These are phyloP conservation scores for Pseudogymnoascus sp. DNA, from an alignment of 2,329 filamentous ascomycete genomes.

Conservation along the genomic window DNA sequence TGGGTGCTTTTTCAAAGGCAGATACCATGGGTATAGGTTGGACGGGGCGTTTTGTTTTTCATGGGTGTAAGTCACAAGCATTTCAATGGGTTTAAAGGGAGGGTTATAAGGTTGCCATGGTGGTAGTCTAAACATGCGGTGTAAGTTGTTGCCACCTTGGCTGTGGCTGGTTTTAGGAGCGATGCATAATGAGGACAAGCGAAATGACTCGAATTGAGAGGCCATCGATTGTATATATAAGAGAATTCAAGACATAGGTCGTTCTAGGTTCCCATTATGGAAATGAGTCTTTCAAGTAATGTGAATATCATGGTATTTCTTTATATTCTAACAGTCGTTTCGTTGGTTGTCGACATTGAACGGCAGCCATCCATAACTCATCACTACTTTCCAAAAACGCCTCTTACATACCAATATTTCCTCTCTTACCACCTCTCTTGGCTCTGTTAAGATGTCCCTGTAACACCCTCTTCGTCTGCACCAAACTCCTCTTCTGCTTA, in stretches of 20 bases:
- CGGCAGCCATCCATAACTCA: not conserved
- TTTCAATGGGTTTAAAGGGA: not conserved
- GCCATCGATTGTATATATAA: slow-evolving; percentile 1
- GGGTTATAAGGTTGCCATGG: not conserved
- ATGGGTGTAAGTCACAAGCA: not conserved
- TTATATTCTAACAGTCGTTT: slow-evolving; percentile 4
- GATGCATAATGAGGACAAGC: slow-evolving; percentile 8
- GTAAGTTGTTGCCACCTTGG: not conserved
- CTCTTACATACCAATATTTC: slow-evolving; percentile 45
- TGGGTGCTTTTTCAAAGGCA: slow-evolving; percentile 1
- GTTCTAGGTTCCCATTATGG: not conserved
- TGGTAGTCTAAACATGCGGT: not conserved
- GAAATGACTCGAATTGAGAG: not conserved
- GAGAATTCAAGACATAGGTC: not conserved
- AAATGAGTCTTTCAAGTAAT: not conserved
- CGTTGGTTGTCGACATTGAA: not conserved
- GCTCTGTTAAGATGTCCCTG: slow-evolving; percentile 74
- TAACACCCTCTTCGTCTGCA: slow-evolving; percentile 73
- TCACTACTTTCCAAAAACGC: not conserved
- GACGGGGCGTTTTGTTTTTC: not conserved
- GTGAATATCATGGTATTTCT: slow-evolving; percentile 3
- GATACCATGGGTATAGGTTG: slow-evolving; percentile 7
- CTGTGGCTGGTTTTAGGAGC: not conserved
- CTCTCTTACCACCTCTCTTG: slow-evolving; percentile 75
- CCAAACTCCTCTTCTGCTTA: slow-evolving; percentile 90